A percentile compares a stretch with the other conserved stretches of the same genome.
Conservation (phyloP, 805 yeast genomes). For the Ogataea populi-albae region DNA sequence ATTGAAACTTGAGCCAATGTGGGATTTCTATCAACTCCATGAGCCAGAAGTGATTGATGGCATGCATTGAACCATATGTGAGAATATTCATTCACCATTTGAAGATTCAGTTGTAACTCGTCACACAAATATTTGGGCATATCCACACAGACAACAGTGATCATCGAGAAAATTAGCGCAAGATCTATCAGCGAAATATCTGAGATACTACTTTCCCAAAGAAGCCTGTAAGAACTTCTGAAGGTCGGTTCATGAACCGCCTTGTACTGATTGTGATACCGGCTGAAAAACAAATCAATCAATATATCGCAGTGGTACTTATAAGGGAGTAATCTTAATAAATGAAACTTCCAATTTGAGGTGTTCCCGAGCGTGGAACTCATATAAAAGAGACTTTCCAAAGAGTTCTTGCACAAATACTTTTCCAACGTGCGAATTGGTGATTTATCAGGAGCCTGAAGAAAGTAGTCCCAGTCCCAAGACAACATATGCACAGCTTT, state of each 20-base stretch:
- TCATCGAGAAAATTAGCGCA: slow-evolving; percentile 10
- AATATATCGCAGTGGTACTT: slow-evolving; percentile 10
- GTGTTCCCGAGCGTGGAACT: background rate
- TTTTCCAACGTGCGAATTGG: slow-evolving; percentile 2
- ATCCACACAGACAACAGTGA: slow-evolving; percentile 7
- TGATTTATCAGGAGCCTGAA: background rate
- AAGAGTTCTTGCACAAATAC: slow-evolving; percentile 2
- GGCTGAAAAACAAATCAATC: slow-evolving; percentile 8
- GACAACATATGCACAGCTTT: background rate
- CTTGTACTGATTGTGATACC: slow-evolving; percentile 4
- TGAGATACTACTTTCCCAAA: slow-evolving; percentile 7
- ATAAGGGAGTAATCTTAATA: slow-evolving; percentile 11
- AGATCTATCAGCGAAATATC: slow-evolving; percentile 8
- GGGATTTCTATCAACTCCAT: slow-evolving; percentile 7
- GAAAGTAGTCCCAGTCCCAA: slow-evolving; percentile 7
- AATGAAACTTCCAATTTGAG: slow-evolving; percentile 8
- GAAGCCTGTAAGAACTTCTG: slow-evolving; percentile 1
- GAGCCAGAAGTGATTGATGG: slow-evolving; percentile 9
- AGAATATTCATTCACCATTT: slow-evolving; percentile 2
- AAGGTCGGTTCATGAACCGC: slow-evolving; percentile 13
- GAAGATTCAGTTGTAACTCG: slow-evolving; percentile 3
- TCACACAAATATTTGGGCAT: slow-evolving; percentile 2
- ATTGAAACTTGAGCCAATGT: slow-evolving; percentile 10
- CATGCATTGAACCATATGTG: slow-evolving; percentile 10
- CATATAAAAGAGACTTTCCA: background rate